Base-by-base conservation (phyloP, 192 early-diverging fungal species). In the Coemansia sp. region DNA sequence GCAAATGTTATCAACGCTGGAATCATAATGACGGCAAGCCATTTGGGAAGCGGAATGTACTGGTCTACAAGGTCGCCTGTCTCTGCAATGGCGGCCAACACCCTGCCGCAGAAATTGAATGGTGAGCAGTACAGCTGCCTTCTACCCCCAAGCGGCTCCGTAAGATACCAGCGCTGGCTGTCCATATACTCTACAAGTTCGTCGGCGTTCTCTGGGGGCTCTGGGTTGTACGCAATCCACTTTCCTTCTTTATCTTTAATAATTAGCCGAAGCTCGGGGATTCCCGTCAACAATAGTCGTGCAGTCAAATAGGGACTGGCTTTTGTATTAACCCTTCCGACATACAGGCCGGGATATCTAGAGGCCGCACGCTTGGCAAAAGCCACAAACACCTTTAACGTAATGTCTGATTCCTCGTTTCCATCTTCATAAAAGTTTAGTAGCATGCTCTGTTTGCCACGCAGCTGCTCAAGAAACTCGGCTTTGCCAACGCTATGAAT, bases 1-100 rank as follows among this genome's bases (percentile, higher is more conserved):
- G 49, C 54, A 46, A 71, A 70, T 16, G 79, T 67, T 6, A 77
- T 71, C 12, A 82, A 32, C 2, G 74, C 74, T 15, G 79, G 79
- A 5, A 82, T 51, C 37, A 82, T 39, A 16, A 82, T 65, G n/a
- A 76, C 10, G 8, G 79, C 79, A 11, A 82, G 79, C 79, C 79
- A 82, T 19, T 49, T 73, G 8, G 79, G 79, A 51, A 82, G 61
- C 10, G 79, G 79, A 19, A 82, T 52, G 8, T 42, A 45, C 41
- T 41, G 51, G 10, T 82, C 79, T 7, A 73, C n/a, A 0, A 51
- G 58, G 57, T 58, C 62, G 62, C 71, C 65, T n/a, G 63, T 62
- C 11, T 82, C 79, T 9, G 79, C 79, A 59, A 82, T 57, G 8
- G 41, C 22, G 0, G 57, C 79, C n/a, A 82, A 41, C 16, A 48